Evolutionary conservation across 805 yeast genomes (phyloP).

Genomic region (Candida endomychidarum): DNA sequence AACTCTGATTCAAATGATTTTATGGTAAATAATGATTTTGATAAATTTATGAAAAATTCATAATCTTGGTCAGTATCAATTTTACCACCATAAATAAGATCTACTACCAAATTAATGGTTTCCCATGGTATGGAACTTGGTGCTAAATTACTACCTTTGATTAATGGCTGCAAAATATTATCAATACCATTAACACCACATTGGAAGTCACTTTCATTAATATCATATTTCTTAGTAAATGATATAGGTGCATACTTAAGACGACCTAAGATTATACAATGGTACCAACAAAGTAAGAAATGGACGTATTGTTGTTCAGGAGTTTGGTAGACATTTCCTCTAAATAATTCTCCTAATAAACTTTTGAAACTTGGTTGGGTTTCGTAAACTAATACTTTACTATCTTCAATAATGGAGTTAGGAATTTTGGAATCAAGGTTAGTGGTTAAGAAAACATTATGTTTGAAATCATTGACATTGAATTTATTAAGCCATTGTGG

Average conservation of each 20-base stretch:
- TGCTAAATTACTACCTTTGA: constrained; percentile 35
- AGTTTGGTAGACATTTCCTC: constrained; percentile 26
- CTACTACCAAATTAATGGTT: constrained; percentile 37
- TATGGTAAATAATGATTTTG: constrained; percentile 36
- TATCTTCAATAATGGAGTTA: constrained; percentile 51
- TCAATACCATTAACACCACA: constrained; percentile 48
- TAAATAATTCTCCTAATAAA: constrained; percentile 39
- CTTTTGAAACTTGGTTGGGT: constrained; percentile 58
- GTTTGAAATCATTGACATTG: constrained; percentile 24
- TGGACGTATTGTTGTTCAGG: constrained; percentile 47
- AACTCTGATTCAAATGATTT: constrained; percentile 43
- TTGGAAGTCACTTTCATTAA: constrained; percentile 69
- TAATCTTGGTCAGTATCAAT: constrained; percentile 45
- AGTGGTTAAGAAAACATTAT: constrained; percentile 65
- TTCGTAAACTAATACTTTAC: constrained; percentile 62
- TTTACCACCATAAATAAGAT: constrained; percentile 68
- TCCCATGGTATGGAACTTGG: constrained; percentile 30
- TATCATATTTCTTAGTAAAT: constrained; percentile 60
- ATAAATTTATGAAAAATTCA: constrained; percentile 31
- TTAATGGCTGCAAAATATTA: constrained; percentile 34
- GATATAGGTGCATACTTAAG: constrained; percentile 62
- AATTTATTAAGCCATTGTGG: constrained; percentile 58
- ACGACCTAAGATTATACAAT: constrained; percentile 60
- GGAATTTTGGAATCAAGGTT: constrained; percentile 50
- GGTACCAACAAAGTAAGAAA: constrained; percentile 68